Evolutionary conservation across 129 eudicot species (phyloP), one percentile per base, ranked within the genome.

Genomic region (Chrysanthemum seticuspe): DNA sequence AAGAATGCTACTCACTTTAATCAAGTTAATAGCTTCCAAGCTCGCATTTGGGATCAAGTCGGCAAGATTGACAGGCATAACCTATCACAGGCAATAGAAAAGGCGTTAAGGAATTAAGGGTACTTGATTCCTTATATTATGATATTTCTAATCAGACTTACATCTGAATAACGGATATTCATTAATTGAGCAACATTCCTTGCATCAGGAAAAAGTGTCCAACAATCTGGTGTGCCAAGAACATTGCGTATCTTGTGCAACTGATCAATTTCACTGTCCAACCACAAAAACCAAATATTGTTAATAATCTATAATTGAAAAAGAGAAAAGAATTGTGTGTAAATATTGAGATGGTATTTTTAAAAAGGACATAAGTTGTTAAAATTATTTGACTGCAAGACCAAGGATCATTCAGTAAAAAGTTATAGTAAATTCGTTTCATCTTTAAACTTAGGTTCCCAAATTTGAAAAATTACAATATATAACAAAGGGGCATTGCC

Each of bases 191-290:
- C 65, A 74, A 83, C 83, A 83, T 87, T 93, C 63, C 74, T 86
- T 12, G 91, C 92, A 50, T 85, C 87, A 45, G 91, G 87, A 79
- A 90, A 94, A 65, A 77, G 80, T 61, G 78, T 80, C 92, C 92
- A 78, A 80, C 92, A 78, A 80, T 90, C 93, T 62, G 99, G 93
- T 44, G 88, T 72, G 61, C 99, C 99, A 75, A 94, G 89, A 57
- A 94, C 85, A 74, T 89, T 65, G 80, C 93, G 86, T 84, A 94
- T 94, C 88, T 94, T 94, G 88, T 90, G 78, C 78, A 90, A 51
- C 76, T 94, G 97, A 79, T 94, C 99, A 45, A 87, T 79, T 86
- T 90, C 99, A 90, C 99, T 94, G 98, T n/a, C 54, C 81, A 82
- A 70, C 29, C 62, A 72, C 10, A 64, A 31, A 29, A 55, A 63